Percentiles rank a stretch among this genome's conserved stretches.
Evolutionary conservation across 2,329 filamentous ascomycete species (phyloP).

Genomic region (Paracamarosporium sp.): DNA sequence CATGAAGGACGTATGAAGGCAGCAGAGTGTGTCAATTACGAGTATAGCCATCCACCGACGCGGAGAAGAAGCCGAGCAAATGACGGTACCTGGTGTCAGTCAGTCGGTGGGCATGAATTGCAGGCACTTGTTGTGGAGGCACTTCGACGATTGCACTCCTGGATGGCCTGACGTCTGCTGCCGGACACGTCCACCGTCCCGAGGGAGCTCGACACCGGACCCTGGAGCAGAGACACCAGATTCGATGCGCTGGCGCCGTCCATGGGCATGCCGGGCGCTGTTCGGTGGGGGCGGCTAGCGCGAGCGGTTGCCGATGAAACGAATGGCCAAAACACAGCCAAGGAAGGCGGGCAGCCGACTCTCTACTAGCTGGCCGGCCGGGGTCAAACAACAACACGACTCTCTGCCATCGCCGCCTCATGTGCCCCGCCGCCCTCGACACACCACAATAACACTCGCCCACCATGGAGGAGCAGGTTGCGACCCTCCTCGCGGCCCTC

Average conservation of each 20-base stretch:
- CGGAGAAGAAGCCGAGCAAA: too few species aligned
- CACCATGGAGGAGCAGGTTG: constrained; percentile 64
- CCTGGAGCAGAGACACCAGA: not conserved
- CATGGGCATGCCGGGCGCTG: too few species aligned
- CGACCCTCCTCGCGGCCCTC: constrained; percentile 59
- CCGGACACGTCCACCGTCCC: too few species aligned
- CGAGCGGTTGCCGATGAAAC: constrained; percentile 10
- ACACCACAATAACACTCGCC: constrained; percentile 27
- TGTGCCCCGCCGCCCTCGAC: constrained; percentile 26
- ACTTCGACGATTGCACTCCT: too few species aligned
- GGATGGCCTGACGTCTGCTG: too few species aligned
- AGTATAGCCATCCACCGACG: too few species aligned
- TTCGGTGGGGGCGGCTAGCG: constrained; percentile 4
- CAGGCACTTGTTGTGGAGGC: too few species aligned
- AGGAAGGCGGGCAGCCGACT: not conserved
- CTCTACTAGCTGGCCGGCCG: not conserved
- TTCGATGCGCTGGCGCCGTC: not conserved
- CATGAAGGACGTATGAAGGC: too few species aligned
- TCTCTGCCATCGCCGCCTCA: constrained; percentile 15
- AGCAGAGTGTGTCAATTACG: too few species aligned
- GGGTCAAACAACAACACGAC: constrained; percentile 19
- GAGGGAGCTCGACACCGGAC: too few species aligned
- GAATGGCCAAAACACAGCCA: constrained; percentile 12
- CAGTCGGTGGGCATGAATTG: too few species aligned
- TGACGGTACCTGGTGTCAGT: too few species aligned